A percentile compares a stretch with the other conserved stretches of the same genome.
Evolutionary conservation across 78 protist genomes (phyloP).

Genomic region (Pigoraptor vietnamica): DNA sequence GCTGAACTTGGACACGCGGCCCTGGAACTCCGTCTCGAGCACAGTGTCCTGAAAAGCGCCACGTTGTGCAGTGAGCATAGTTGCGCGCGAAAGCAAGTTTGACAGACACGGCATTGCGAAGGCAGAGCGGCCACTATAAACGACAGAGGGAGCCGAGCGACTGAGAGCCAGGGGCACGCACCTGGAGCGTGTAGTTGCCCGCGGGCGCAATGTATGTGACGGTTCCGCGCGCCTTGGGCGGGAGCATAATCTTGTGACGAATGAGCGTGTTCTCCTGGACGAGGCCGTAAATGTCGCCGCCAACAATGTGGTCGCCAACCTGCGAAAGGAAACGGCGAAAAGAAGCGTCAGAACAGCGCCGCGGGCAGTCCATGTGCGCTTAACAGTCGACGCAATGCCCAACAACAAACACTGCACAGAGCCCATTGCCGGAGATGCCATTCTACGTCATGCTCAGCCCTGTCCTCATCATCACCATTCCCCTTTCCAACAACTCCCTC

Average conservation of each 20-base stretch:
- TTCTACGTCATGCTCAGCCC: no score
- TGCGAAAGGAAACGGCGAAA: no score
- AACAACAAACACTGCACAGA: no score
- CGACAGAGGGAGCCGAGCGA: no score
- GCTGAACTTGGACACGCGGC: constrained; percentile 43
- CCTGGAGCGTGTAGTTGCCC: constrained; percentile 82
- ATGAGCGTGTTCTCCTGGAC: constrained; percentile 92
- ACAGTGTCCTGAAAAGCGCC: constrained; percentile 11
- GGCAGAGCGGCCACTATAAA: no score
- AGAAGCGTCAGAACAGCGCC: no score
- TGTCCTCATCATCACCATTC: no score
- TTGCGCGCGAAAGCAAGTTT: no score
- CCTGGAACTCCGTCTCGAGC: constrained; percentile 61
- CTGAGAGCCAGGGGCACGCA: not conserved
- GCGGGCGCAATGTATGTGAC: constrained; percentile 81
- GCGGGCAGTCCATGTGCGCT: no score
- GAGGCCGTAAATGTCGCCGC: constrained; percentile 93
- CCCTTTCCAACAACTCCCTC: not conserved
- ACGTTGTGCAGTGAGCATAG: not conserved
- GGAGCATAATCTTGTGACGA: constrained; percentile 89
- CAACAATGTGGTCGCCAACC: constrained; percentile 90
- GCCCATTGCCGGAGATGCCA: no score
- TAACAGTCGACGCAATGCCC: no score
- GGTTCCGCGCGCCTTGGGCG: constrained; percentile 86
- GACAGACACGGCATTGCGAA: no score